Conservation (phyloP, 257 asterid genomes). For the Nicotiana tomentosiformis region DNA sequence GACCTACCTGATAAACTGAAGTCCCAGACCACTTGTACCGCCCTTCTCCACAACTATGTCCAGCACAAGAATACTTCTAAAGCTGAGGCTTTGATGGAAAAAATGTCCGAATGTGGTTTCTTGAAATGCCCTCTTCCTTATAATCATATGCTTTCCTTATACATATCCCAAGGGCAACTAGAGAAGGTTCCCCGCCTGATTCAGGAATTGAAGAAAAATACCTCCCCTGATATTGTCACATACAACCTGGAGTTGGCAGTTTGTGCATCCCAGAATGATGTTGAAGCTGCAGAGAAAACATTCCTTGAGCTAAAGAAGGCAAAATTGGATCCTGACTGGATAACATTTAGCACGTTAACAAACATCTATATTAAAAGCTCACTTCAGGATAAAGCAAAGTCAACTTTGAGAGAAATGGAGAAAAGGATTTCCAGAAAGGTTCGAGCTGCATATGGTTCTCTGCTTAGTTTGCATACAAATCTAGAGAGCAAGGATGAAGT, state of each 20-base stretch:
- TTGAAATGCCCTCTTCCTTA: slow-evolving; percentile 71
- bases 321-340: slow-evolving; percentile 80
- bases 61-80: slow-evolving; percentile 48
- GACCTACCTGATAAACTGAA: slow-evolving; percentile 79
- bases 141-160: slow-evolving; percentile 79
- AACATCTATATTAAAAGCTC: slow-evolving; percentile 71
- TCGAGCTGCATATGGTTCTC: slow-evolving; percentile 67
- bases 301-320: slow-evolving; percentile 52
- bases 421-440: slow-evolving; percentile 45
- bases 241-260: slow-evolving; percentile 73
- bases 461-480: slow-evolving; percentile 65
- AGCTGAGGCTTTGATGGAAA: slow-evolving; percentile 78
- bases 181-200: slow-evolving; percentile 57
- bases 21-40: slow-evolving; percentile 62
- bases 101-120: slow-evolving; percentile 75
- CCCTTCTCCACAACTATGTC: slow-evolving; percentile 89
- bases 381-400: slow-evolving; percentile 59
- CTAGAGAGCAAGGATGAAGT: slow-evolving; percentile 53
- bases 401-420: slow-evolving; percentile 79
- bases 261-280: slow-evolving; percentile 55
- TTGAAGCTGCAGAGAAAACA: slow-evolving; percentile 66
- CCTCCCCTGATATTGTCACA: slow-evolving; percentile 78
- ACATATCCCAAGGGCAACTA: slow-evolving; percentile 53
- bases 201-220: slow-evolving; percentile 53
- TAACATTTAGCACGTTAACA: slow-evolving; percentile 84